Evolutionary conservation across 805 yeast genomes (phyloP).

Genomic region (Metschnikowia continentalis): DNA sequence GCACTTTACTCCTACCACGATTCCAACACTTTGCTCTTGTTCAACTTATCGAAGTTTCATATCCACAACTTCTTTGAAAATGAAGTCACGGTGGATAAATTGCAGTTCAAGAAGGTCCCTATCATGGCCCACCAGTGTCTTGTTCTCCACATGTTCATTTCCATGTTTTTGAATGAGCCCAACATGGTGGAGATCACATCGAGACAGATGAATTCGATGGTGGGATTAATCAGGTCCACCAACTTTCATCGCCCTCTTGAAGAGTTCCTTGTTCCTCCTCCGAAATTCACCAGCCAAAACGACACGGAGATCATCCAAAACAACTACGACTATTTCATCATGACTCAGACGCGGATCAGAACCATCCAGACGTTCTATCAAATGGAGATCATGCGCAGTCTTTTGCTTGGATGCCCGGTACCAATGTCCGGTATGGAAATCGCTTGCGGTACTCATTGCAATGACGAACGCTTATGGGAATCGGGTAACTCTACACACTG

Average conservation of each 20-base stretch:
- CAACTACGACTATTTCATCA: conserved; percentile 48
- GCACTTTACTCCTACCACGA: conserved; percentile 82
- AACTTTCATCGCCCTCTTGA: conserved; percentile 50
- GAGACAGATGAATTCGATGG: conserved; percentile 51
- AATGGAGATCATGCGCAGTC: conserved; percentile 45
- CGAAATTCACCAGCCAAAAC: conserved; percentile 20
- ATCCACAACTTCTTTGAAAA: conserved; percentile 63
- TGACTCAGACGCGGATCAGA: conserved; percentile 53
- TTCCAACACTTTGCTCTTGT: conserved; percentile 64
- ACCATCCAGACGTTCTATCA: conserved; percentile 50
- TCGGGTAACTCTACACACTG: conserved; percentile 49
- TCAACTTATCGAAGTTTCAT: conserved; percentile 62
- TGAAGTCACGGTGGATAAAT: conserved; percentile 41
- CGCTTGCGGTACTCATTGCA: conserved; percentile 63
- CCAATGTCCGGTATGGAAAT: conserved; percentile 40
- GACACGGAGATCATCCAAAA: conserved; percentile 30
- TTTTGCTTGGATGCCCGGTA: conserved; percentile 40
- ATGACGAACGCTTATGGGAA: conserved; percentile 56
- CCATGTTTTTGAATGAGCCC: conserved; percentile 52
- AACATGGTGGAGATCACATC: conserved; percentile 48
- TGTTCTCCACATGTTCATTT: conserved; percentile 51
- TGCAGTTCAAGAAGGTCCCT: conserved; percentile 51
- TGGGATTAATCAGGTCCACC: conserved; percentile 51
- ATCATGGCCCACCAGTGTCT: conserved; percentile 54
- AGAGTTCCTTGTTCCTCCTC: conserved; percentile 16